Evolutionary conservation across 2,329 filamentous ascomycete genomes (phyloP), one percentile per base, ranked within the genome.

Genomic region (Catunica adiposa): DNA sequence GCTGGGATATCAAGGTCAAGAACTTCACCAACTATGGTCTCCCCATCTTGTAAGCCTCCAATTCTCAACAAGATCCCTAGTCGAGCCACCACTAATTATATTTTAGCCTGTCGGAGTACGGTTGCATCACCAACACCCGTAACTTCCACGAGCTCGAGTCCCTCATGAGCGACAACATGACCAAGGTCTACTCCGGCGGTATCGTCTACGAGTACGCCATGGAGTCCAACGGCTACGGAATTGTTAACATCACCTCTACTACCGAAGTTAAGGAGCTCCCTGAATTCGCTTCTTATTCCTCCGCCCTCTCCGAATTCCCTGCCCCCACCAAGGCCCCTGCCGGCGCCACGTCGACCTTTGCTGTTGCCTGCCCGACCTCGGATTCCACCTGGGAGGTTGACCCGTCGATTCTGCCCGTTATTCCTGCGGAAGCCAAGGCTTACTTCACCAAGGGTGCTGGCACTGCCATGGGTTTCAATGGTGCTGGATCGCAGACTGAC

Each of bases 201-300:
- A 79, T 98, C 40, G 86, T 96, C 68, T 98, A 96, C 72, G 89
- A 97, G 71, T 98, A 95, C 74, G 83, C 85, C 8, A 72, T 84
- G 64, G 88, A 94, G 69, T 75, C 76, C 59, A 87, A 82, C 71
- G 75, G 82, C 48, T 97, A 82, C 69, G 90, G 89, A 61, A 82
- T 94, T 58, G 88, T 89, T 65, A 70, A 78, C 57, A 73, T 92
- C 64, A 23, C 37, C 48, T 65, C 68, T 26, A 65, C 69, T 50
- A 77, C 75, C 60, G 63, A 68, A 65, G 76, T 85, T 58, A 71
- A 70, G 31, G 77, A 83, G 61, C 70, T 75, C 34, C 11, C 47
- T 20, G 86, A 90, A 64, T 94, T 83, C 69, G 66, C 70, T 50
- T 69, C 69, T 59, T 73, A 78, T 63, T 69, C 73, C 62, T 66